Evolutionary conservation across 768 basidiomycete genomes (phyloP), one percentile per base, ranked within the genome.

Genomic region (Pleurotus eryngii): DNA sequence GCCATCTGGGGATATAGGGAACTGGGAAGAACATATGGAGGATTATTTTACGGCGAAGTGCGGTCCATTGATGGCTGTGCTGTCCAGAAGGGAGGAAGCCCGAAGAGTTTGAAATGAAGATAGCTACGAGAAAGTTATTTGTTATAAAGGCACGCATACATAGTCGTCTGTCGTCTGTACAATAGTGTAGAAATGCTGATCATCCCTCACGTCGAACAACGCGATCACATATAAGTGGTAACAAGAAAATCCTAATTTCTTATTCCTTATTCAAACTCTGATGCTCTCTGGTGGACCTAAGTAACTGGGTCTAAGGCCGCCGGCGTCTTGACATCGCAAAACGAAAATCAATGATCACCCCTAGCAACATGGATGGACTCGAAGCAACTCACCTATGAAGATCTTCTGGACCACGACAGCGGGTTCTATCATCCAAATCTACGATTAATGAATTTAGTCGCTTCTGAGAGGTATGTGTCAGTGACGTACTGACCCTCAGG

Each of bases 271-370:
- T 54, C 53, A 59, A 35, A 70, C 64, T 38, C 63, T 54, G 37
- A 74, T 58, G 64, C 82, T 84, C 67, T 86, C 85, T 1, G 85
- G 83, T 35, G 85, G 85, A 5, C 85, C 85, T 35, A 87, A 73
- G 64, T 85, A 87, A 60, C 83, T 85, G 0, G 77, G 68, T 47
- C 68, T 61, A 5, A 86, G 72, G 14, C 81, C 81, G 35, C 84
- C 84, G 20, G 81, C 76, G 67, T 86, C 85, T 84, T 62, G 30
- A 35, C 30, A 14, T 39, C 7, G 55, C 26, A 20, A 26, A 17
- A 47, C 51, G 39, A 50, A 51, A 35, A 60, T 47, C 57, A 37
- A 56, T 26, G 30, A 35, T 18, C 30, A 4, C 6, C 39, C n/a
- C 12, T 14, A n/a, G 1, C 56, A 51, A 59, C 30, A 9, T 8